A percentile compares a stretch with the other conserved stretches of the same genome.
Conservation (phyloP, 495 filamentous ascomycete species). For the Neurospora africana region DNA sequence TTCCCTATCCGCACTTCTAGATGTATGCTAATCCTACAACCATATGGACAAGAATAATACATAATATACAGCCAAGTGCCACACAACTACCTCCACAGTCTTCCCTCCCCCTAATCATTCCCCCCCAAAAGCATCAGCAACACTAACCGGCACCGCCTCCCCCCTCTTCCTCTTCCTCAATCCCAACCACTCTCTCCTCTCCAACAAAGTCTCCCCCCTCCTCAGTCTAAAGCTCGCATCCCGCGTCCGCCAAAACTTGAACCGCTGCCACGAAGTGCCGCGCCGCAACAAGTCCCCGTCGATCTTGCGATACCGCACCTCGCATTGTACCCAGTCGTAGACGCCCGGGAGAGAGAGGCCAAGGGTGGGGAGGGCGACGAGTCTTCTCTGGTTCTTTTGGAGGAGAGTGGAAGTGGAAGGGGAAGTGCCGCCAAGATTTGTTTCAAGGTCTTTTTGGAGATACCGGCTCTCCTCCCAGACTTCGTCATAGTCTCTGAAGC, state of each 20-base stretch:
- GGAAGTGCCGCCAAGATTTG: too few relatives aligned
- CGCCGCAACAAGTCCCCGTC: conserved; percentile 20
- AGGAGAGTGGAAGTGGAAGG: background rate
- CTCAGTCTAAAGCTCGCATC: background rate
- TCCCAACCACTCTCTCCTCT: background rate
- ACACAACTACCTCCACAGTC: too few relatives aligned
- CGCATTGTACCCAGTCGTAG: conserved; percentile 30
- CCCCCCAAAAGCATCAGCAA: background rate
- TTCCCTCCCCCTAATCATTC: background rate
- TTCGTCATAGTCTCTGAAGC: background rate
- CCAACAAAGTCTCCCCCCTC: background rate
- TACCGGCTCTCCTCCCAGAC: background rate
- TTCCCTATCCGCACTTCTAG: background rate
- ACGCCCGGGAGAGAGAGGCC: conserved; percentile 23
- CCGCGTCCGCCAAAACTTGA: background rate
- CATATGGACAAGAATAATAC: background rate
- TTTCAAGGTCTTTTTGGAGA: background rate
- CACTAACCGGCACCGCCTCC: background rate
- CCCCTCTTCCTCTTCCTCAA: background rate
- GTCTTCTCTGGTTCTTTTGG: conserved; percentile 10
- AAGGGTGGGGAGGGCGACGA: conserved; percentile 44
- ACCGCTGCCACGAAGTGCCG: background rate
- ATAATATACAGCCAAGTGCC: background rate
- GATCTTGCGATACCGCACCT: conserved; percentile 38
- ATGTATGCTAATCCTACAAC: background rate